Conservation (phyloP, 129 eudicot genomes). For the Artemisia argyi region DNA sequence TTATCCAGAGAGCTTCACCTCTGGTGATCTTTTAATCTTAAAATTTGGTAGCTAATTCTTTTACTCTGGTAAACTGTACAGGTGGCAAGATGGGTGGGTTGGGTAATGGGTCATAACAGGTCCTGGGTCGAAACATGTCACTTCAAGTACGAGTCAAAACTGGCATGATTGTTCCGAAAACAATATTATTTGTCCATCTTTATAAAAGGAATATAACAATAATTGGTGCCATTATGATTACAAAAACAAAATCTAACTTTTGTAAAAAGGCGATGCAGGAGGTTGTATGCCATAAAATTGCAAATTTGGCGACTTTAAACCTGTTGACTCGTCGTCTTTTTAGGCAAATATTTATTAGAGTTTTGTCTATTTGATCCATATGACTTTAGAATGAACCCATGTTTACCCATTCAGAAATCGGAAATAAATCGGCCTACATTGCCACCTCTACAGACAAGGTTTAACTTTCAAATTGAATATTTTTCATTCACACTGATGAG, state of each 20-base stretch:
- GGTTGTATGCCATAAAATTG: not conserved
- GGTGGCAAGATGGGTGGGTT: conserved; percentile 3
- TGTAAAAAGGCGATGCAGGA: not conserved
- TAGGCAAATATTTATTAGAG: too few species aligned
- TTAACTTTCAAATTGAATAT: not conserved
- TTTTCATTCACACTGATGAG: conserved; percentile 24
- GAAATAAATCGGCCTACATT: not conserved
- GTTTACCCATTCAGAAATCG: not conserved
- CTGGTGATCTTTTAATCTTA: conserved; percentile 87
- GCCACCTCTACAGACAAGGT: conserved; percentile 6
- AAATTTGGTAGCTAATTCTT: conserved; percentile 46
- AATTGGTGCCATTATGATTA: not conserved
- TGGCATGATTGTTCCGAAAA: not conserved
- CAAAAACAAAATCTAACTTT: not conserved
- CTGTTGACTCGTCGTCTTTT: too few species aligned
- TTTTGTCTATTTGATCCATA: too few species aligned
- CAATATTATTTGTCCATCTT: not conserved
- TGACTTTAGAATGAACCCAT: too few species aligned
- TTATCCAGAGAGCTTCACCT: conserved; percentile 85
- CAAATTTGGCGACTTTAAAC: not conserved
- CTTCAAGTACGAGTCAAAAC: not conserved
- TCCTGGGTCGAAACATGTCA: not conserved
- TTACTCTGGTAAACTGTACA: conserved; percentile 3
- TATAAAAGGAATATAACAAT: not conserved
- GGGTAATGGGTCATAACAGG: not conserved